Evolutionary conservation across 495 filamentous ascomycete species (phyloP), one percentile per base, ranked within the genome.

Genomic region (Penicillium verhagenii): DNA sequence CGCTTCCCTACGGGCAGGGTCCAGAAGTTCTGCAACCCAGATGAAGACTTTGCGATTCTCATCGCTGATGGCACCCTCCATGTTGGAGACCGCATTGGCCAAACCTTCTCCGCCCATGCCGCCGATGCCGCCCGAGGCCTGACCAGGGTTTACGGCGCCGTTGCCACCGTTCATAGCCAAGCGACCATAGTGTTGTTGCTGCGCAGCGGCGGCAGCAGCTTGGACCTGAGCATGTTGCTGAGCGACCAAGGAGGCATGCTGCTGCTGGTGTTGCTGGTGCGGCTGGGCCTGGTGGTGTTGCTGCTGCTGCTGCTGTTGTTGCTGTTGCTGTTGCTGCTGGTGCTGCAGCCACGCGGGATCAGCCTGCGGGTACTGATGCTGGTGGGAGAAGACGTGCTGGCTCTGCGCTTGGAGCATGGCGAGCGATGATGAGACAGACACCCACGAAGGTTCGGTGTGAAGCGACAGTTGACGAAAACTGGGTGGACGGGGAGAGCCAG

Each of bases 1-100:
- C 1, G 88, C 85, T 73, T 99, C 94, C 48, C 94, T 80, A 16
- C 90, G 90, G 46, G 82, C 84, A 44, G 91, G 89, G 65, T 92
- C 93, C 61, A 97, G 81, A 40, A 97, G 78, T 66, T 99, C 93
- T 39, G 91, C 87, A 57, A 97, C 93, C 84, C 92, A 97, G 57
- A 86, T 86, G 63, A 97, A 82, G 14, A 96, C 91, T 48, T 93
- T 84, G 61, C 90, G 82, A 67, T 96, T 96, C 63, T 99, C 94
- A 65, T 97, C 95, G 39, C 86, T 89, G 50, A 92, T 80, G 44
- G 73, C 77, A 49, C 69, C 78, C 67, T 77, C 90, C 75, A 73
- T 72, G 62, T 72, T 71, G 33, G 69, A 72, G 57, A 73, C 76
- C 66, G 82, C 61, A 57, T 66, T 69, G 3, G 75, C 60, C 62